phyloP scores from a whole-genome alignment of 2,329 filamentous ascomycete genomes.

The Septoria linicola region DNA sequence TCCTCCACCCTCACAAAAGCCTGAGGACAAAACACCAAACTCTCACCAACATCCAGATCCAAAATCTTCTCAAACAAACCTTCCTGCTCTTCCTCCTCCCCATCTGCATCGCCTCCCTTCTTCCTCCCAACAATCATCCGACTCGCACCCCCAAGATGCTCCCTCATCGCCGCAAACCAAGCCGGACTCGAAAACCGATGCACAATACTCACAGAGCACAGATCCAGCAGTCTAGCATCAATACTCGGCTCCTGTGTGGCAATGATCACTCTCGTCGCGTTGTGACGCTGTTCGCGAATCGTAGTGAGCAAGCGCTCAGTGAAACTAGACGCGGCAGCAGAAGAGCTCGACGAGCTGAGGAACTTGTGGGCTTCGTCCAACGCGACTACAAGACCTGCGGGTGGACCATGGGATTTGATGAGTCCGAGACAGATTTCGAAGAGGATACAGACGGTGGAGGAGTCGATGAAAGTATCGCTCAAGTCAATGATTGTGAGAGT shows the following conservation, averaged over 20 bases:
- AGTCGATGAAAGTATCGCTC: slow-evolving; percentile 68
- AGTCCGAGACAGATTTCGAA: slow-evolving; percentile 70
- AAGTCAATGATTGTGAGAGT: slow-evolving; percentile 68
- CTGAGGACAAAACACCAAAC: slow-evolving; percentile 36
- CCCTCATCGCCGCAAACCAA: slow-evolving; percentile 55
- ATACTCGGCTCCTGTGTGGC: slow-evolving; percentile 77
- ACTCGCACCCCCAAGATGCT: slow-evolving; percentile 50
- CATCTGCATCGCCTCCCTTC: too few species aligned
- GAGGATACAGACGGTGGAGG: slow-evolving; percentile 65
- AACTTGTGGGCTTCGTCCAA: slow-evolving; percentile 80
- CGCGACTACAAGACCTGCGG: slow-evolving; percentile 59
- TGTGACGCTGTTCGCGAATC: slow-evolving; percentile 70
- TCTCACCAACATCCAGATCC: slow-evolving; percentile 34
- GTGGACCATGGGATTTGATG: slow-evolving; percentile 50
- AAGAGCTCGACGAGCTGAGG: slow-evolving; percentile 41
- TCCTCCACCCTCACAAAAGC: slow-evolving; percentile 29
- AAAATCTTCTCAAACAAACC: slow-evolving; percentile 35
- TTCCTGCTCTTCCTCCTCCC: slow-evolving; percentile 12
- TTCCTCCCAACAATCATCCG: slow-evolving; percentile 11
- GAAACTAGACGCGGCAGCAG: slow-evolving; percentile 54
- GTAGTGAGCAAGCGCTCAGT: slow-evolving; percentile 62
- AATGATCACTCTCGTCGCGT: slow-evolving; percentile 65
- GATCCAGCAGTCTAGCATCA: slow-evolving; percentile 64
- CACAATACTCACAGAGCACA: slow-evolving; percentile 70
- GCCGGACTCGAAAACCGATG: slow-evolving; percentile 68